Evolutionary conservation across 2,329 filamentous ascomycete genomes (phyloP), one percentile per base, ranked within the genome.

Genomic region (Beauveria caledonica): DNA sequence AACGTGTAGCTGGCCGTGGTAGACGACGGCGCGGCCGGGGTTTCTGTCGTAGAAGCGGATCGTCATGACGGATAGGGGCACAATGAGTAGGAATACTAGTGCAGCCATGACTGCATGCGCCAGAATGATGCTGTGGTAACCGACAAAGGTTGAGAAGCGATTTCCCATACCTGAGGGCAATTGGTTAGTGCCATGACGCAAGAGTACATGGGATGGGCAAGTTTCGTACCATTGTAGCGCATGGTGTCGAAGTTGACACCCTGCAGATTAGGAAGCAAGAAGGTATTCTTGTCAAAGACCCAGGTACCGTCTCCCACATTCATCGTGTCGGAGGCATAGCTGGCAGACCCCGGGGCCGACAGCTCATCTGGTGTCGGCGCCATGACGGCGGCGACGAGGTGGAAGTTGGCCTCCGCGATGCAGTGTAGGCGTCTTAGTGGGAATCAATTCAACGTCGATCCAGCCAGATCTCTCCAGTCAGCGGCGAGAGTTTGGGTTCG

Each of bases 271-370:
- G 90, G 90, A 56, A 94, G 76, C 58, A 94, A 76, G 70, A 93
- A 94, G 19, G 83, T 86, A 69, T 92, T 90, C 70, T 87, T 87
- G 62, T 81, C 79, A 61, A 87, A 87, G 68, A 92, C 87, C 89
- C 90, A 94, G 39, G 90, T 93, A 23, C 90, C 90, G 70, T 93
- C 90, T 64, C 89, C 89, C 17, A 93, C 89, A 60, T 78, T 80
- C 80, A 92, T 78, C n/a, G 86, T 89, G 68, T 86, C 80, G 56
- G 88, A 91, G 66, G 81, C 80, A 74, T 93, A 93, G 65, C 80
- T 84, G 70, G 85, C 87, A 73, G 85, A 85, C 69, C 89, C 89
- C 54, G 89, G 82, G 65, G 87, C 80, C 65, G 87, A 87, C 68
- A 89, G 79, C 67, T 77, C 75, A 69, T 82, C 78, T 72, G 79